These are phyloP conservation scores for Penicillium rolfsii DNA, from an alignment of 2,329 filamentous ascomycete species.

Conservation along the genomic window DNA sequence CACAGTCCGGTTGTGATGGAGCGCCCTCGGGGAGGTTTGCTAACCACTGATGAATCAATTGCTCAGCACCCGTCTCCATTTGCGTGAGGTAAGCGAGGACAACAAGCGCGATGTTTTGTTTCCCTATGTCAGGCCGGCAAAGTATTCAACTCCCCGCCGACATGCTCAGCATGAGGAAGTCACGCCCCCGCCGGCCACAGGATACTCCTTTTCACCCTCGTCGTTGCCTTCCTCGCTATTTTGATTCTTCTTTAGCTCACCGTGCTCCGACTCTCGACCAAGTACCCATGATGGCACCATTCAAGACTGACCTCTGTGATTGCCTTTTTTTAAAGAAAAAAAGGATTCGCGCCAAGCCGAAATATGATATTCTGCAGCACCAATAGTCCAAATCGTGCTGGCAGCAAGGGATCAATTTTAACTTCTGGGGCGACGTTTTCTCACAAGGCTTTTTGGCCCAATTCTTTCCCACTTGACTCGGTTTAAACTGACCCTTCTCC, in stretches of 20 bases:
- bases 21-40: slow-evolving; percentile 9
- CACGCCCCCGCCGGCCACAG: neutral
- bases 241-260: neutral
- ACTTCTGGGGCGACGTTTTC: neutral
- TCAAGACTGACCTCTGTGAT: neutral
- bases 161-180: neutral
- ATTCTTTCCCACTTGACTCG: neutral
- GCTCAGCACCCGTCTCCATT: slow-evolving; percentile 10
- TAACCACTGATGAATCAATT: slow-evolving; percentile 25
- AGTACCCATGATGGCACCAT: neutral
- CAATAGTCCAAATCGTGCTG: neutral
- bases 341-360: neutral
- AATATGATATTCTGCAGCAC: neutral
- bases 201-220: neutral
- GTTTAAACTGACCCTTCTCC: neutral
- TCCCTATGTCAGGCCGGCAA: neutral
- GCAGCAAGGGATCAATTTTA: slow-evolving; percentile 4
- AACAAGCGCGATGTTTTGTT: neutral
- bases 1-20: neutral
- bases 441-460: neutral
- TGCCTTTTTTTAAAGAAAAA: too few relatives aligned
- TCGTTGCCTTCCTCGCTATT: neutral
- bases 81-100: neutral
- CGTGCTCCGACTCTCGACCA: neutral
- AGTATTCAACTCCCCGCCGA: neutral